These are phyloP conservation scores for Talaromyces albobiverticillius DNA, from an alignment of 2,329 filamentous ascomycete species.

Conservation along the genomic window DNA sequence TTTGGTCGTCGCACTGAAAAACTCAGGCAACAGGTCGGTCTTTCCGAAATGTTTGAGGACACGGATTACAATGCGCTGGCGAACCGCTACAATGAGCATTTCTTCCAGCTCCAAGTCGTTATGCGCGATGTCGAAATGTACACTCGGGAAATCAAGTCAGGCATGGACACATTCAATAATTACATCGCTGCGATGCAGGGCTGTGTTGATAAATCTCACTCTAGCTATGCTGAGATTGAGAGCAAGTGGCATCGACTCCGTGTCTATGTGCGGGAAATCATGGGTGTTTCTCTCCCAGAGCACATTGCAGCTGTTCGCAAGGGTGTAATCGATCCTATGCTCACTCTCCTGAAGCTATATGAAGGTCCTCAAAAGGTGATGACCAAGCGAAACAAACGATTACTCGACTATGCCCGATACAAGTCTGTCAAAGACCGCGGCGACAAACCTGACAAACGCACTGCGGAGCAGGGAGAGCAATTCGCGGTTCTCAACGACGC, in stretches of 20 bases:
- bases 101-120: constrained; percentile 86
- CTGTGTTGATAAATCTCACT: constrained; percentile 68
- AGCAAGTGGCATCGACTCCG: constrained; percentile 94
- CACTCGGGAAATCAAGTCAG: constrained; percentile 73
- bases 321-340: constrained; percentile 80
- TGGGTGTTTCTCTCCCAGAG: constrained; percentile 76
- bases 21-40: constrained; percentile 67
- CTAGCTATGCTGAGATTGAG: constrained; percentile 77
- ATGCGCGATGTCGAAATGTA: constrained; percentile 93
- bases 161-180: constrained; percentile 76
- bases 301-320: constrained; percentile 74
- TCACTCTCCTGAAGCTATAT: constrained; percentile 73
- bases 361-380: constrained; percentile 83
- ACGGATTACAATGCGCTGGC: constrained; percentile 74
- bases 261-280: constrained; percentile 79
- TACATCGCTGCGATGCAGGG: constrained; percentile 79
- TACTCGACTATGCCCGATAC: constrained; percentile 81
- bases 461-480: constrained; percentile 78
- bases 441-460: constrained; percentile 84
- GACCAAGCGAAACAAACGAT: constrained; percentile 91
- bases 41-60: constrained; percentile 70
- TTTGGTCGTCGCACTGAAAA: constrained; percentile 89
- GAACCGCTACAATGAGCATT: constrained; percentile 88
- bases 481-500: constrained; percentile 91
- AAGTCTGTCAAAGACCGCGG: constrained; percentile 74